Evolutionary conservation across 2,329 filamentous ascomycete species (phyloP), one percentile per base, ranked within the genome.

Genomic region (Colletotrichum sp.): DNA sequence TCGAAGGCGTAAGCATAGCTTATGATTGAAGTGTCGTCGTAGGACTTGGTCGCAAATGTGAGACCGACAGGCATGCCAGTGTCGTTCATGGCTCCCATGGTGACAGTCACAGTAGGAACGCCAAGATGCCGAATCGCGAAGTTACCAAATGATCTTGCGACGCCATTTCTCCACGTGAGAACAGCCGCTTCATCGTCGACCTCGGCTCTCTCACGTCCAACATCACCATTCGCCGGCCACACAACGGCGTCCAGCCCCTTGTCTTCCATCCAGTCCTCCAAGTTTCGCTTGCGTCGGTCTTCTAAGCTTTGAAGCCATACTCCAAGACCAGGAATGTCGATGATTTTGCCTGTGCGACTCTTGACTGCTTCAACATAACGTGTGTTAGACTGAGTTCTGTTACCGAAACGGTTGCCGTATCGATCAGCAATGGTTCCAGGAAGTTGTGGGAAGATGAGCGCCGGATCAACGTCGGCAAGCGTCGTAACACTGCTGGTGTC

Each of bases 161-260:
- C 73, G 3, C 75, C 73, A 36, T 72, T 69, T 7, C 59, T 51
- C 65, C 65, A 70, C 6, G 75, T 21, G 9, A 62, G 69, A 83
- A 95, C 36, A 93, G 67, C 58, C 15, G 59, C 38, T 12, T 13
- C n/a, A 6, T 70, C 21, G 43, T 63, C 21, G 9, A 61, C 64
- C 31, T 70, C 67, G 8, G 59, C 43, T 12, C 33, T 61, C 16
- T 43, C 58, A 13, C 43, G 33, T 15, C 58, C 59, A 12, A 64
- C 59, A 24, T 70, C 67, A n/a, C 67, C 67, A 11, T 21, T 51
- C 15, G 67, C 38, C 4, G 59, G 67, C 38, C 57, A 70, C 2
- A 70, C 67, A 16, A 70, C 18, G 3, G 24, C 58, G n/a, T 70
- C 43, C 4, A 70, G 67, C 5, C 59, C 29, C 2, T 36, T 27